A percentile compares a stretch with the other conserved stretches of the same genome.
These are phyloP conservation scores for Globisporangium echinulatum DNA, from an alignment of 352 stramenopile species.

Conservation along the genomic window DNA sequence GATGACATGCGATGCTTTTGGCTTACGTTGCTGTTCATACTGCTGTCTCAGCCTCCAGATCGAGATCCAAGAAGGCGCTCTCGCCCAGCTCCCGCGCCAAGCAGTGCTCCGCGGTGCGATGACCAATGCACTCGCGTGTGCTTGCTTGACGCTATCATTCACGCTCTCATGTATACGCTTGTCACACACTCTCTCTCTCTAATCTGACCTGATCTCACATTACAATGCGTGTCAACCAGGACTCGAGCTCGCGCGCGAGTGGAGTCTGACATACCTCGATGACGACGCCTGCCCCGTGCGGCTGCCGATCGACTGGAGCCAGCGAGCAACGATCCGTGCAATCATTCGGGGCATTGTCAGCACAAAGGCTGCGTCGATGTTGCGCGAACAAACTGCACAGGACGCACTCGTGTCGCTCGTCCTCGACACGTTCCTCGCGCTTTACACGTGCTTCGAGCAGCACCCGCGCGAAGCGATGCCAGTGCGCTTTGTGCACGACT, in stretches of 20 bases:
- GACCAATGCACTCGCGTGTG: not conserved
- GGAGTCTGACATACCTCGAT: slow-evolving; percentile 40
- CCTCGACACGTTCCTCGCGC: slow-evolving; percentile 34
- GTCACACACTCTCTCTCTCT: too few species aligned
- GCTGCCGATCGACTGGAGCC: slow-evolving; percentile 40
- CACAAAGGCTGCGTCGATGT: slow-evolving; percentile 20
- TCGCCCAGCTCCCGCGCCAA: slow-evolving; percentile 21
- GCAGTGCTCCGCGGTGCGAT: slow-evolving; percentile 24
- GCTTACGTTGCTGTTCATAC: not conserved
- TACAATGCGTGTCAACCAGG: slow-evolving; percentile 15
- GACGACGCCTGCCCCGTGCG: slow-evolving; percentile 33
- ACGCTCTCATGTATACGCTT: too few species aligned
- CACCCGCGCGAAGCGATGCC: slow-evolving; percentile 37
- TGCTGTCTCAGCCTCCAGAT: slow-evolving; percentile 23
- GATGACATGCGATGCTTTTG: not conserved
- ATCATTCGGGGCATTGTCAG: slow-evolving; percentile 39
- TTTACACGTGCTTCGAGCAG: slow-evolving; percentile 29
- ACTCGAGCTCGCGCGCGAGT: slow-evolving; percentile 37
- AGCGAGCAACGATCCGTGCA: slow-evolving; percentile 21
- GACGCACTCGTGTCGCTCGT: slow-evolving; percentile 28
- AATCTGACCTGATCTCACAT: not conserved
- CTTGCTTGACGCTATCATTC: not conserved
- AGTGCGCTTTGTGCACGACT: slow-evolving; percentile 33
- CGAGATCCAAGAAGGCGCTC: slow-evolving; percentile 29
- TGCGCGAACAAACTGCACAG: slow-evolving; percentile 11